Conservation (phyloP, 345 rosid species). For the Gossypium thurberi region DNA sequence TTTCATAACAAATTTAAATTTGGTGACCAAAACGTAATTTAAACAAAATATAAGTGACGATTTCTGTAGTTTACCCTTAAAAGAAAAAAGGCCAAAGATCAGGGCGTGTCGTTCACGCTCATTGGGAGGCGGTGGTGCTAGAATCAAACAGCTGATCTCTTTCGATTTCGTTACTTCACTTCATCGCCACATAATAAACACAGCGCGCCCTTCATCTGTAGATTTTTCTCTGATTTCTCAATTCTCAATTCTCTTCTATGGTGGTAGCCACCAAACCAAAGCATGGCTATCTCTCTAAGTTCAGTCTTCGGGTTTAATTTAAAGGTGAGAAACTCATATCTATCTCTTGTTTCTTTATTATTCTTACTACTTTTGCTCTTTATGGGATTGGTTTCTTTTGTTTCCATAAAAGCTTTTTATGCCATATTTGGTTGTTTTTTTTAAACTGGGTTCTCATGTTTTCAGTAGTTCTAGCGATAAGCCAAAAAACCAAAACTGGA, state of each 20-base stretch:
- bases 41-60: no score
- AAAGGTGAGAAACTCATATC: not conserved
- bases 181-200: slow-evolving; percentile 10
- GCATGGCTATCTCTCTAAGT: slow-evolving; percentile 14
- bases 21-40: no score
- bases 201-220: not conserved
- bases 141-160: slow-evolving; percentile 1
- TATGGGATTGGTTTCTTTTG: not conserved
- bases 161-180: not conserved
- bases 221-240: not conserved
- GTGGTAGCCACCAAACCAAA: not conserved
- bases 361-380: not conserved
- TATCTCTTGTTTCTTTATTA: not conserved
- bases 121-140: not conserved
- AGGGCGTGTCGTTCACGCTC: slow-evolving; percentile 5
- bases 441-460: not conserved
- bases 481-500: not conserved
- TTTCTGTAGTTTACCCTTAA: no score
- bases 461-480: not conserved
- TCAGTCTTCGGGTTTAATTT: slow-evolving; percentile 3
- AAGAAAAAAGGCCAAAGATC: not conserved
- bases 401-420: not conserved
- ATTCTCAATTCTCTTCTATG: not conserved
- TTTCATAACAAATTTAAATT: no score
- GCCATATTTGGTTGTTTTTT: not conserved